Base-by-base conservation (phyloP, 108 stramenopile genomes). In the Nitzschia sp. region DNA sequence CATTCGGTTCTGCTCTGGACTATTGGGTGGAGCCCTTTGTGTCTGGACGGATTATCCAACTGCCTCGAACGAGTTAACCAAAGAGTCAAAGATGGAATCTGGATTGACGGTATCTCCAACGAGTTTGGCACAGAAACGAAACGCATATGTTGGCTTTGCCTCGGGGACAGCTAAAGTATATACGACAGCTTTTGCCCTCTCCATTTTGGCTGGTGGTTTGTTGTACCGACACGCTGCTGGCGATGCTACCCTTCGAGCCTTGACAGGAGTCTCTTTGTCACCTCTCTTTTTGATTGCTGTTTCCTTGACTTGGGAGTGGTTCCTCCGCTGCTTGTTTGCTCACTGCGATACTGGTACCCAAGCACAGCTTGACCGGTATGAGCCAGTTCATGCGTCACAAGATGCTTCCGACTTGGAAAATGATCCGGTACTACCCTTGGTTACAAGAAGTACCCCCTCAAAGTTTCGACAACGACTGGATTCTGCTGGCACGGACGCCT, bases 191-290 rank as follows among this genome's bases (percentile, higher is more conserved):
- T 65, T 71, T 58, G 61, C 76, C 8, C 40, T 65, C 19, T 77
- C 76, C 0, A 65, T 77, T n/a, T 43, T 77, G 22, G 63, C 61
- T 10, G 76, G 76, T 29, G 76, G 76, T 11, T 44, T 76, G 22
- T 38, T 70, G 5, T 76, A 53, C 50, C 59, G 67, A 21, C 53
- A 63, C 15, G 63, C 63, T n/a, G 43, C 66, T 14, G 72, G 42
- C 10, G 69, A 70, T 70, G 58, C 42, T 3, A 76, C 66, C 0
- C 64, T 76, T 39, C 69, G 61, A 34, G 53, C 68, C 10, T 44
- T 70, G 20, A 70, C 75, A 37, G 69, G 69, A 7, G 40, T 48
- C 11, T 22, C 25, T 6, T 38, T 67, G 22, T 64, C 75, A 12
- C 76, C 76, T 11, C 39, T 72, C 17, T 72, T 77, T 61, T 44